phyloP scores from a whole-genome alignment of 1,139 yeast species.

The Spathaspora sp. region DNA sequence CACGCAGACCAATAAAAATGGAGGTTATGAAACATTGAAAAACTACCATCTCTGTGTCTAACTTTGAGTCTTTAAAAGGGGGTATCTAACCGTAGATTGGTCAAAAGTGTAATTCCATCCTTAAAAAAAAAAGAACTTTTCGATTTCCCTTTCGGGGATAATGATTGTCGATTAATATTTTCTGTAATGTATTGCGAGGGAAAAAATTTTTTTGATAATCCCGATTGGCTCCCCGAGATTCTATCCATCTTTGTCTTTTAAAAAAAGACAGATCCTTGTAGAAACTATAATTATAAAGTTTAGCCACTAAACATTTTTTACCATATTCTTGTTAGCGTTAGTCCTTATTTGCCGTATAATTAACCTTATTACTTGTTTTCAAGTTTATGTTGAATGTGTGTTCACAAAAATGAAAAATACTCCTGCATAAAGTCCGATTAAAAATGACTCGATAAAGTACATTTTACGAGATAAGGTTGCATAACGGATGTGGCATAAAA shows the following conservation, averaged over 20 bases:
- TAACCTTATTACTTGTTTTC: too few species aligned
- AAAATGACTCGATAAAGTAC: neutral
- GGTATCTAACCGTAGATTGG: neutral
- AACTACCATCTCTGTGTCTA: too few species aligned
- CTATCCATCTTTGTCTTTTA: too few species aligned
- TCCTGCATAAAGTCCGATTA: neutral
- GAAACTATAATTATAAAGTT: too few species aligned
- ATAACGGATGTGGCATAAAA: constrained; percentile 1
- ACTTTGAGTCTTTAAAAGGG: neutral
- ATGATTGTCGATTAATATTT: neutral
- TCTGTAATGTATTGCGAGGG: neutral
- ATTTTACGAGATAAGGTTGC: neutral
- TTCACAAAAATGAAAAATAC: neutral
- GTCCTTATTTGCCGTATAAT: too few species aligned
- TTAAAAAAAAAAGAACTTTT: neutral
- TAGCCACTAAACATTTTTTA: too few species aligned
- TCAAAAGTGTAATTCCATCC: neutral
- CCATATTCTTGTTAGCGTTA: too few species aligned
- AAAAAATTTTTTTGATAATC: neutral
- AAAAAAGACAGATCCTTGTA: too few species aligned
- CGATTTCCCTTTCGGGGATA: neutral
- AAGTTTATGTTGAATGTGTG: too few species aligned
- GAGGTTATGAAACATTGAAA: too few species aligned
- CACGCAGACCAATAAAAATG: too few species aligned
- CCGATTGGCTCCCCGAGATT: neutral